These are phyloP conservation scores for Microbotryum saponariae DNA, from an alignment of 1,284 basidiomycete species.

Conservation along the genomic window DNA sequence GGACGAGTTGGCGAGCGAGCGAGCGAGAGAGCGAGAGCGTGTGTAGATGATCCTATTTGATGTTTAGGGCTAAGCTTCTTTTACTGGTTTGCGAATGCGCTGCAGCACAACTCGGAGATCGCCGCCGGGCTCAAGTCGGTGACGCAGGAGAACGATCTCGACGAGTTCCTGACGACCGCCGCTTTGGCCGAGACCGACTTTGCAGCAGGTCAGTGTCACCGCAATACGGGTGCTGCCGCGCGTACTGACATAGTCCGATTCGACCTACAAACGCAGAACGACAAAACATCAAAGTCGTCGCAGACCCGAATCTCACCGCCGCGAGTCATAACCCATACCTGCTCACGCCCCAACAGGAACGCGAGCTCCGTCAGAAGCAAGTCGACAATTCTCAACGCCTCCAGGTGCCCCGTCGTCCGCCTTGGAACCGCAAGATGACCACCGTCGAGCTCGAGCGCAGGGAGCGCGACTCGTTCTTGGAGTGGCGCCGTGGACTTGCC, in stretches of 20 bases:
- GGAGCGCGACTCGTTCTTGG: conserved; percentile 79
- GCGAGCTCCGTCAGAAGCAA: conserved; percentile 62
- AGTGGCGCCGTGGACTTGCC: conserved; percentile 85
- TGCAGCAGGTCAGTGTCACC: conserved; percentile 65
- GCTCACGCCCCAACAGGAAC: conserved; percentile 74
- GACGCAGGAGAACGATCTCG: conserved; percentile 91
- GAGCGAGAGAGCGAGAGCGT: no score
- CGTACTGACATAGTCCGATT: background rate
- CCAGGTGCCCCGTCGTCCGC: conserved; percentile 69
- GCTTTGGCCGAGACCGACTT: conserved; percentile 92
- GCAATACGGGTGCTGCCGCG: background rate
- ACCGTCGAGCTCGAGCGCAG: conserved; percentile 69
- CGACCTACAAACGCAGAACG: conserved; percentile 53
- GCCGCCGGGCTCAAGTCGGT: conserved; percentile 76
- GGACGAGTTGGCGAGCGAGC: no score
- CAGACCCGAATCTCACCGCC: conserved; percentile 50
- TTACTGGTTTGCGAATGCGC: no score
- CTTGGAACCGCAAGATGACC: conserved; percentile 74
- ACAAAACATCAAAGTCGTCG: conserved; percentile 84
- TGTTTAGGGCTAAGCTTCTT: background rate
- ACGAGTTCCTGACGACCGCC: conserved; percentile 93
- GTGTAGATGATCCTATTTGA: background rate
- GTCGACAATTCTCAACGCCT: conserved; percentile 62
- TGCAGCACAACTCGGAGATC: conserved; percentile 69
- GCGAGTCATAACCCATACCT: conserved; percentile 73